phyloP scores from a whole-genome alignment of 192 early-diverging fungal species.

The Radiomyces spectabilis region DNA sequence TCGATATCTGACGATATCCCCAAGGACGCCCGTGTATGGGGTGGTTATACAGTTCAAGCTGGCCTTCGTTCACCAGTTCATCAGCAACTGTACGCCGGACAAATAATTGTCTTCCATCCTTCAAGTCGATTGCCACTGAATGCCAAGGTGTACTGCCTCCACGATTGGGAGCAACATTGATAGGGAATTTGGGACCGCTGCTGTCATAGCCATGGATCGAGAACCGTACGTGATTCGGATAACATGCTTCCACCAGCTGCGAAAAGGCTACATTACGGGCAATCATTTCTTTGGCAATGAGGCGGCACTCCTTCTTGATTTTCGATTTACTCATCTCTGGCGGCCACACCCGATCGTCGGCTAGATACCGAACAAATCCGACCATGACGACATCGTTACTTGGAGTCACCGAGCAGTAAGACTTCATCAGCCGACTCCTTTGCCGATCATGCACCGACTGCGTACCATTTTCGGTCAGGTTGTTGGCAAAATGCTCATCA shows the following conservation, averaged over 20 bases:
- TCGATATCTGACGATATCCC: background rate
- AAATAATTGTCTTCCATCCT: background rate
- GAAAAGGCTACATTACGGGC: constrained; percentile 1
- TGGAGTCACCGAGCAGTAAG: background rate
- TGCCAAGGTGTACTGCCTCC: background rate
- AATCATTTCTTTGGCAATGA: background rate
- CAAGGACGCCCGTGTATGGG: background rate
- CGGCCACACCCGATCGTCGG: background rate
- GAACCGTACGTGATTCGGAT: background rate
- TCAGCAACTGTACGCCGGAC: constrained; percentile 4
- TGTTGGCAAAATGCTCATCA: background rate
- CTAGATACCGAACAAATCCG: background rate
- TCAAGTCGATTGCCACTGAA: background rate
- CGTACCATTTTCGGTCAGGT: background rate
- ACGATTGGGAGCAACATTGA: background rate
- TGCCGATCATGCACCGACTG: background rate
- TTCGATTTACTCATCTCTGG: background rate
- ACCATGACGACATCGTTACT: background rate
- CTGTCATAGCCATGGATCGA: background rate
- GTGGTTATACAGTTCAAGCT: background rate
- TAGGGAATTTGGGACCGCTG: background rate
- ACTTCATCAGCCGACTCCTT: background rate
- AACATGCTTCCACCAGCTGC: background rate
- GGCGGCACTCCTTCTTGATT: background rate
- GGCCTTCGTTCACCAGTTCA: constrained; percentile 1